Conservation (phyloP, 1,284 basidiomycete species). For the Veloboletus limbatus region DNA sequence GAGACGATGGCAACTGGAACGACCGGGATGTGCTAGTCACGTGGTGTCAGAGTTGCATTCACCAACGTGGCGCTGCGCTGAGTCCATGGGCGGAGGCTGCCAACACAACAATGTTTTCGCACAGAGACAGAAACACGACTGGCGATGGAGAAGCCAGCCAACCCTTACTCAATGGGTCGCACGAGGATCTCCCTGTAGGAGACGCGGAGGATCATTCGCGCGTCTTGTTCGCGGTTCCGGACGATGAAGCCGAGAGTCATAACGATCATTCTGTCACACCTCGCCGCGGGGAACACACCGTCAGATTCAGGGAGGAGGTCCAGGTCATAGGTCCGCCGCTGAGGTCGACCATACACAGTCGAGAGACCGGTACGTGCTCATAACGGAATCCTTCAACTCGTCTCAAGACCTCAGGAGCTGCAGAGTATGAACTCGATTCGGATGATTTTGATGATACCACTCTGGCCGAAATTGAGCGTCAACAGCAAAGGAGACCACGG, state of each 20-base stretch:
- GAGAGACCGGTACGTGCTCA: constrained; percentile 66
- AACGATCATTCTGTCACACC: constrained; percentile 14
- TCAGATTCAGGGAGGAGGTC: constrained; percentile 65
- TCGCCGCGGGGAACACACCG: constrained; percentile 34
- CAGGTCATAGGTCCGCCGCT: constrained; percentile 65
- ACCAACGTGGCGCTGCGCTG: constrained; percentile 11
- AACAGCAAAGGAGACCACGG: constrained; percentile 32
- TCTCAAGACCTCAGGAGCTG: constrained; percentile 8
- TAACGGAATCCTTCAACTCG: constrained; percentile 17
- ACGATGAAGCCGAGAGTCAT: constrained; percentile 43
- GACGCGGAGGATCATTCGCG: constrained; percentile 30
- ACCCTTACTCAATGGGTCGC: constrained; percentile 50
- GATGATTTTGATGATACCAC: constrained; percentile 69
- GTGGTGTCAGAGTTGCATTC: constrained; percentile 10
- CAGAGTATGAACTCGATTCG: constrained; percentile 76
- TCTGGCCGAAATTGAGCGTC: constrained; percentile 38
- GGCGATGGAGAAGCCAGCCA: constrained; percentile 46
- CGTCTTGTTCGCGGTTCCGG: constrained; percentile 46
- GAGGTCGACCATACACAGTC: constrained; percentile 66
- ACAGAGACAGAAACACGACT: constrained; percentile 31
- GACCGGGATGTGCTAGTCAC: no score
- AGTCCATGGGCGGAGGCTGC: constrained; percentile 19
- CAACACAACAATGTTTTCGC: constrained; percentile 38
- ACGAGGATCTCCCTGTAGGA: constrained; percentile 35
- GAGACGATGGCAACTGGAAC: no score